Evolutionary conservation across 768 basidiomycete species (phyloP).

Genomic region (Cantharellus anzutake): DNA sequence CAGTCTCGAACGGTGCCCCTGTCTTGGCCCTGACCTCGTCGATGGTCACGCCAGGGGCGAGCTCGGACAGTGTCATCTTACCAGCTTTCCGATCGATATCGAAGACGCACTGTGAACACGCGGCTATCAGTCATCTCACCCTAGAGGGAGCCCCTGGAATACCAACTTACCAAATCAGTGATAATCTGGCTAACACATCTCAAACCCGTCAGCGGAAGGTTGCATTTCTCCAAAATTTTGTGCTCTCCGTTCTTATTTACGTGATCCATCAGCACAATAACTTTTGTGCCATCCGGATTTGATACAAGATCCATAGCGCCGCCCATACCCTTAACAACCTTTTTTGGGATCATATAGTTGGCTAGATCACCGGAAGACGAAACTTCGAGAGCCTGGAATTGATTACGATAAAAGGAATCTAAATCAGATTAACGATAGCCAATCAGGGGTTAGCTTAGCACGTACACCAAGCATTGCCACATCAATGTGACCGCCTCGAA

Average conservation of each 20-base stretch:
- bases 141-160: background rate
- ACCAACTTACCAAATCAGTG: constrained; percentile 53
- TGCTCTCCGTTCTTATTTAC: constrained; percentile 75
- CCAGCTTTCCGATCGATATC: constrained; percentile 64
- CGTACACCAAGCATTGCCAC: constrained; percentile 82
- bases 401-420: background rate
- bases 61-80: constrained; percentile 52
- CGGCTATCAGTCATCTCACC: background rate
- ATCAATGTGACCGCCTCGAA: constrained; percentile 88
- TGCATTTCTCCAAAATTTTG: constrained; percentile 69
- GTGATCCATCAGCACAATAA: constrained; percentile 82
- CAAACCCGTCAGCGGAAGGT: constrained; percentile 76
- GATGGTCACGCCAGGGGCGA: constrained; percentile 67
- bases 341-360: constrained; percentile 97
- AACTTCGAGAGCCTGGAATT: constrained; percentile 73
- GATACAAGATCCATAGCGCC: constrained; percentile 95
- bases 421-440: background rate
- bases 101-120: constrained; percentile 34
- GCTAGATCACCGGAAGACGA: constrained; percentile 85
- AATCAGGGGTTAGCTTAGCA: constrained; percentile 6
- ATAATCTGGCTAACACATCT: constrained; percentile 78
- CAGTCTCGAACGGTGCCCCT: constrained; percentile 47
- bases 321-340: constrained; percentile 55
- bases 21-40: constrained; percentile 81
- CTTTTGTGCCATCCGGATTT: constrained; percentile 87